Evolutionary conservation across 2,329 filamentous ascomycete genomes (phyloP), one percentile per base, ranked within the genome.

Genomic region (Arachnopeziza araneosa): DNA sequence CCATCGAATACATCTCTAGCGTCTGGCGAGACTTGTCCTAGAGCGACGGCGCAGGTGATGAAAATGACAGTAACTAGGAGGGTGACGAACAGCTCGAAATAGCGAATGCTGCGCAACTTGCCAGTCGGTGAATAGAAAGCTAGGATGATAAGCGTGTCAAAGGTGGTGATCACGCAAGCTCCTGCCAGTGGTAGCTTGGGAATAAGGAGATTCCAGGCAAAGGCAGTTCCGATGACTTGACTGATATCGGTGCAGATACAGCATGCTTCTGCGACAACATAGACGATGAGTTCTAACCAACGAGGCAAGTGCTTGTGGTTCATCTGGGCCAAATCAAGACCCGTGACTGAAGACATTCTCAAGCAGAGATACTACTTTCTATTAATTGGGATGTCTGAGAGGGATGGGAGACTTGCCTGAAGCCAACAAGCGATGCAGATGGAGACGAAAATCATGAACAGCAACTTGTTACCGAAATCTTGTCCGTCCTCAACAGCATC

Each of bases 271-370:
- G 57, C 57, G n/a, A 58, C 23, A 19, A 23, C 32, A 22, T 54
- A 58, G 32, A 58, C n/a, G 23, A 24, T 26, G 1, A 58, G 14
- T 22, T 58, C 36, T 4, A 58, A 24, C 57, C 57, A 58, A 17
- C 52, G 51, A 2, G 57, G 57, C 10, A 58, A n/a, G 36, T 54
- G 50, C 7, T 49, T 50, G 23, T 50, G 57, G 21, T 58, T 58
- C 57, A 58, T 58, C 44, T 58, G 57, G 9, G 57, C 51, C 10
- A 58, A 24, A n/a, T 58, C 50, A 21, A 58, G 32, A 5, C 57
- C 57, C 9, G 57, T 58, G 9, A 58, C 57, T 24, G 50, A 44
- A 19, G 50, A 50, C 50, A 58, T 53, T 44, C 49, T 26, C 21
- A 57, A 24, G 30, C 48, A 51, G n/a, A 57, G 55, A 57, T 57